Base-by-base conservation (phyloP, 441 rosid species). In the Gossypium trilobum region DNA sequence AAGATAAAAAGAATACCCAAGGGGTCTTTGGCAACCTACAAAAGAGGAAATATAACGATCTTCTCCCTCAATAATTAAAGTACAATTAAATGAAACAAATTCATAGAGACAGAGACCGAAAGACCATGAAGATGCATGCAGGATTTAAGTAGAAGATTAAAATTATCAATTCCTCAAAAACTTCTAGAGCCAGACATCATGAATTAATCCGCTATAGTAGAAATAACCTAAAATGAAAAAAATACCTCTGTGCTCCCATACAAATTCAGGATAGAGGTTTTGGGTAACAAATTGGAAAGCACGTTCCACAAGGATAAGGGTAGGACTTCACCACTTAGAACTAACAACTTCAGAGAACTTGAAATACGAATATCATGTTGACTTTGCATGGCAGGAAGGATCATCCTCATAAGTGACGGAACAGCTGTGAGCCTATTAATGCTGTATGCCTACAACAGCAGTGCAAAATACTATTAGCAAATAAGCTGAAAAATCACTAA, bases 241-340 rank as follows among this genome's bases (percentile, higher is more conserved):
- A 66, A 68, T 74, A 72, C 99, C 97, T 94, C 97, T 33, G 99
- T 94, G 75, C 89, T 92, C 78, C 99, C 99, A 78, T 90, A 94
- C 67, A 94, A 80, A 78, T 94, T 94, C 78, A 94, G 80, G 72
- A 92, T 82, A 81, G 87, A 76, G 70, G 90, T 88, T 56, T 81
- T 75, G n/a, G 97, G 92, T 68, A 92, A 85, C 76, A 88, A 81
- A 55, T 59, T 80, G 8, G 88, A 81, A 71, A 94, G 89, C 73
- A 74, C 80, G 77, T 85, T 71, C 97, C 97, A 94, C 79, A 94
- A 82, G 81, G 89, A 80, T 75, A 94, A 27, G 59, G 89, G 85
- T 73, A 94, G 85, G 25, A 81, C 80, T 91, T 94, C 99, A 22
- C 99, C 99, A 68, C 97, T 94, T 58, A 94, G 82, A 70, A 92